These are phyloP conservation scores for Acacia crassicarpa DNA, from an alignment of 306 rosid genomes.

Conservation along the genomic window DNA sequence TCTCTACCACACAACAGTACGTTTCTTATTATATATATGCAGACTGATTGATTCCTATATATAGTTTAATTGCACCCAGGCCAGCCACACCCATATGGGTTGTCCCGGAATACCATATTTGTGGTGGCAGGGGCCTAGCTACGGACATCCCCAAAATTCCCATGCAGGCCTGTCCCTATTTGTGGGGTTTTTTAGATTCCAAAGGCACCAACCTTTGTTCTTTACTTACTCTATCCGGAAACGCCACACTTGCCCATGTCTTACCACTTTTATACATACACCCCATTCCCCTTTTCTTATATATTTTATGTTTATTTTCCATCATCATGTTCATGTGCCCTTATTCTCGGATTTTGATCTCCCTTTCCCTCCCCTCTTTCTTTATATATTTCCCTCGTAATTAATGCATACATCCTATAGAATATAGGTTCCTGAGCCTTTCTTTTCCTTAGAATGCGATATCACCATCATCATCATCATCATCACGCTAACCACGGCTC, in stretches of 20 bases:
- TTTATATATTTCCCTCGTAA: background rate
- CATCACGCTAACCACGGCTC: background rate
- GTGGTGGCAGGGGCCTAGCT: background rate
- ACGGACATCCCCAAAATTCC: conserved; percentile 26
- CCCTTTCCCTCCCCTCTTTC: background rate
- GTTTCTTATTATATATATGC: too few species aligned
- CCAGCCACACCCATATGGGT: background rate
- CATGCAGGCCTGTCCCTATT: conserved; percentile 11
- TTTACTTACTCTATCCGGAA: conserved; percentile 30
- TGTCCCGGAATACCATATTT: background rate
- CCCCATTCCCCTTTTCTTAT: too few species aligned
- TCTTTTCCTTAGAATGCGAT: background rate
- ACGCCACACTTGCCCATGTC: background rate
- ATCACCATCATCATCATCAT: background rate
- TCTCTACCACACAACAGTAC: background rate
- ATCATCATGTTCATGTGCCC: background rate
- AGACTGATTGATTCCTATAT: too few species aligned
- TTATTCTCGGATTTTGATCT: background rate
- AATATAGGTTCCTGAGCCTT: background rate
- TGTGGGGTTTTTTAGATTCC: conserved; percentile 40
- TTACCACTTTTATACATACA: background rate
- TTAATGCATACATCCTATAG: background rate
- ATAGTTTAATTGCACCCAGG: too few species aligned
- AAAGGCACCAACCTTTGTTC: conserved; percentile 39
- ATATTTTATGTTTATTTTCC: background rate